A percentile compares a stretch with the other conserved stretches of the same genome.
Conservation (phyloP, 768 basidiomycete genomes). For the Lyophyllum shimeji region DNA sequence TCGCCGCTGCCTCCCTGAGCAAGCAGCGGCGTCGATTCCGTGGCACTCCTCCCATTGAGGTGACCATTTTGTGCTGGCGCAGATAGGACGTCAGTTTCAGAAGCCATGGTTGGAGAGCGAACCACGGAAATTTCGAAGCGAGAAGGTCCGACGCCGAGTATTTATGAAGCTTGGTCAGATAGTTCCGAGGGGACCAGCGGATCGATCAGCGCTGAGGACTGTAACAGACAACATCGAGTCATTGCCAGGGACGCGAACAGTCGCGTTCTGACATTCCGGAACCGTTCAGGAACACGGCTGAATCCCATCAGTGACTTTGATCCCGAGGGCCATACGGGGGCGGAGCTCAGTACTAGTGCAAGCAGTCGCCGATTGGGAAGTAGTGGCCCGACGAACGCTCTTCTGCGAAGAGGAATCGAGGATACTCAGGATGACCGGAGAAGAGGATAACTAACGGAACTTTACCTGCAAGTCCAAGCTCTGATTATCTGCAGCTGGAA, state of each 20-base stretch:
- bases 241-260: not conserved
- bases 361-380: not conserved
- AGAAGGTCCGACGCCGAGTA: not conserved
- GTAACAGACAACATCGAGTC: not conserved
- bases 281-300: not conserved
- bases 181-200: too few species aligned
- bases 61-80: too few species aligned
- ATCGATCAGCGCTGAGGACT: too few species aligned
- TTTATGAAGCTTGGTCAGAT: not conserved
- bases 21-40: not conserved
- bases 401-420: not conserved
- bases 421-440: too few species aligned
- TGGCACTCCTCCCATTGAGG: constrained; percentile 1
- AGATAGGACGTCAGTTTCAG: not conserved
- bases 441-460: too few species aligned
- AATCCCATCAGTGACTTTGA: not conserved
- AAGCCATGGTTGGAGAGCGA: not conserved
- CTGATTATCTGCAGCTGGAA: too few species aligned
- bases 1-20: not conserved
- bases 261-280: not conserved
- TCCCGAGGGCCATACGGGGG: not conserved
- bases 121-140: not conserved
- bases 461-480: too few species aligned
- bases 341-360: not conserved
- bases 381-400: not conserved